Percentiles rank a stretch among this genome's conserved stretches.
Conservation (phyloP, 257 asterid species). For the Petunia secreta region DNA sequence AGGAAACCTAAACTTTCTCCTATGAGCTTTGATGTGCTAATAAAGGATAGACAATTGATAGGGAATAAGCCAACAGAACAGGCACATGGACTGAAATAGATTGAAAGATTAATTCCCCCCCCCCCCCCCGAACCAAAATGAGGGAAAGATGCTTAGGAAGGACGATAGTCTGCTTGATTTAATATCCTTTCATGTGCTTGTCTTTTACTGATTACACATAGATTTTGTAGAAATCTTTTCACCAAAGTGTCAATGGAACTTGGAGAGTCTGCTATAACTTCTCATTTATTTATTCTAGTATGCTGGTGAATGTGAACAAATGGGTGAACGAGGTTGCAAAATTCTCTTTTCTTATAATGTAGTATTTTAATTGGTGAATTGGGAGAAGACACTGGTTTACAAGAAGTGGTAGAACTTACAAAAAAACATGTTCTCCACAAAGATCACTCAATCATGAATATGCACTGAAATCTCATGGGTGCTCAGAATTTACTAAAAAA, state of each 20-base stretch:
- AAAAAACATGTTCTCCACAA: slow-evolving; percentile 1
- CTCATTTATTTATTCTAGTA: background rate
- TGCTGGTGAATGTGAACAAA: background rate
- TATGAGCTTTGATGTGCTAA: background rate
- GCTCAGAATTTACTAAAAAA: background rate
- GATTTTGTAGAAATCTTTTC: background rate
- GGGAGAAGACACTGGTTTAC: background rate
- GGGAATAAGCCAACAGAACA: background rate
- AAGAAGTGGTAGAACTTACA: background rate
- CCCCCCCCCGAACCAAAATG: too few relatives aligned
- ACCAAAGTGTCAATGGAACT: background rate
- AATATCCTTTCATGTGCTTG: background rate
- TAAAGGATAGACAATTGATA: background rate
- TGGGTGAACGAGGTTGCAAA: background rate
- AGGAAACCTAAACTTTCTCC: slow-evolving; percentile 1
- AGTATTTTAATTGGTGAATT: background rate
- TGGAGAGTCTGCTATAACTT: background rate
- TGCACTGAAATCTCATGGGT: background rate
- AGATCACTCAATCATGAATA: background rate
- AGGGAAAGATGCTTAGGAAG: background rate
- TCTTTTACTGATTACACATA: background rate
- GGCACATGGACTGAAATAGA: background rate
- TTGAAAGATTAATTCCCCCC: background rate
- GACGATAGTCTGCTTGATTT: background rate
- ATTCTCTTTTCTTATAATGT: background rate